phyloP scores from a whole-genome alignment of 2,329 filamentous ascomycete species.

The Aspergillus nomiae region DNA sequence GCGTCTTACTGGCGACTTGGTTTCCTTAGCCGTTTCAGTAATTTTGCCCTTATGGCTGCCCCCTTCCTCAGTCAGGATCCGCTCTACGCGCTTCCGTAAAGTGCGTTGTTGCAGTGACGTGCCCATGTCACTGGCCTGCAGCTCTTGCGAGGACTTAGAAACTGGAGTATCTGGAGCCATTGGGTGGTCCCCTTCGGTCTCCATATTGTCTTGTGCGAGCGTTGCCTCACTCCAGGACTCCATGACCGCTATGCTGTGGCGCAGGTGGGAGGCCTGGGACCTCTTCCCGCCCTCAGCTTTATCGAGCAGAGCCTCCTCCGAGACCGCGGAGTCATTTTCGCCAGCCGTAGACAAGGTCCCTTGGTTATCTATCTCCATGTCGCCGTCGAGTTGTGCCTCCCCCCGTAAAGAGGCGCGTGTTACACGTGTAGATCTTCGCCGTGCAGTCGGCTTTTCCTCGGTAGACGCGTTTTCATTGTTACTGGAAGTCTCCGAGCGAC shows the following conservation, averaged over 20 bases:
- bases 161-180: slow-evolving; percentile 36
- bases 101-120: slow-evolving; percentile 31
- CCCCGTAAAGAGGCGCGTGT: slow-evolving; percentile 42
- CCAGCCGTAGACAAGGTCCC: slow-evolving; percentile 23
- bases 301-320: slow-evolving; percentile 44
- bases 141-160: slow-evolving; percentile 38
- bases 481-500: slow-evolving; percentile 47
- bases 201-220: slow-evolving; percentile 21
- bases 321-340: slow-evolving; percentile 29
- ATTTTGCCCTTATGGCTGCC: slow-evolving; percentile 25
- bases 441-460: slow-evolving; percentile 35
- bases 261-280: slow-evolving; percentile 38
- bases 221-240: slow-evolving; percentile 34
- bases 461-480: slow-evolving; percentile 39
- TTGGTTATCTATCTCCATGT: slow-evolving; percentile 26
- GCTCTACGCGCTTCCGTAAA: slow-evolving; percentile 35
- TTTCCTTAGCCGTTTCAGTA: slow-evolving; percentile 27
- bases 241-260: slow-evolving; percentile 45
- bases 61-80: slow-evolving; percentile 29
- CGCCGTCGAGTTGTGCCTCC: slow-evolving; percentile 29
- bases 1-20: slow-evolving; percentile 34
- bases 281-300: slow-evolving; percentile 36
- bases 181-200: slow-evolving; percentile 29
- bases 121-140: slow-evolving; percentile 24
- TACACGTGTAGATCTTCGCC: slow-evolving; percentile 41